phyloP scores from a whole-genome alignment of 2,329 filamentous ascomycete species.

The Orbilia brochopaga region DNA sequence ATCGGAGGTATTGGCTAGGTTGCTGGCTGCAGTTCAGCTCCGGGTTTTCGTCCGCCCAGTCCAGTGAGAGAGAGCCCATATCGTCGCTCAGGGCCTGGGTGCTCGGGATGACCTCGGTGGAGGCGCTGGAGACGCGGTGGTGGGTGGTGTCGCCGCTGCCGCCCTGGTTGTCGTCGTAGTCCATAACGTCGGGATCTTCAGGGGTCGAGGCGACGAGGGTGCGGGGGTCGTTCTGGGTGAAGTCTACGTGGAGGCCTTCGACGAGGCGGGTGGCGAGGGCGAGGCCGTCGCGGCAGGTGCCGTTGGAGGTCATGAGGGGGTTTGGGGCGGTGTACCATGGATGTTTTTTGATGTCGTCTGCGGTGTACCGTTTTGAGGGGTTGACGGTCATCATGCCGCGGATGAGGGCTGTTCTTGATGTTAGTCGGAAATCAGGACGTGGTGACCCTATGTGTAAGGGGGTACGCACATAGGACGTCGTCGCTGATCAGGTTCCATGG shows the following conservation, averaged over 20 bases:
- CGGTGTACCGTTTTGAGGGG: constrained; percentile 75
- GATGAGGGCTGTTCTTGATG: constrained; percentile 65
- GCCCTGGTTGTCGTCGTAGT: constrained; percentile 68
- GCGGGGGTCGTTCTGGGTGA: constrained; percentile 69
- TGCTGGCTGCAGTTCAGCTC: constrained; percentile 58
- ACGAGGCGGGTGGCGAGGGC: constrained; percentile 94
- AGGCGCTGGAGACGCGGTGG: constrained; percentile 15
- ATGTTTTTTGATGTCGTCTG: constrained; percentile 84
- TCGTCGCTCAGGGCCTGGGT: constrained; percentile 44
- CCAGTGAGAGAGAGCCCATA: constrained; percentile 41
- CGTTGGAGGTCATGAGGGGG: constrained; percentile 73
- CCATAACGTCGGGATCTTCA: constrained; percentile 56
- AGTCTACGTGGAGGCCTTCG: constrained; percentile 86
- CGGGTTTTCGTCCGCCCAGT: constrained; percentile 39
- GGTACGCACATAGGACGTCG: constrained; percentile 67
- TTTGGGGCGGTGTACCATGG: constrained; percentile 93
- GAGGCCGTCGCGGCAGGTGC: constrained; percentile 75
- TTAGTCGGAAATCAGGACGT: background rate
- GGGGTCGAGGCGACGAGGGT: constrained; percentile 57
- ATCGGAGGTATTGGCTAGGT: constrained; percentile 84
- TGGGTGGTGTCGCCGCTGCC: constrained; percentile 57
- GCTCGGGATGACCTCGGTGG: constrained; percentile 34
- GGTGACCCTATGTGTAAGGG: background rate
- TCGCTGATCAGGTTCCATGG: constrained; percentile 80
- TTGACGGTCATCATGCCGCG: constrained; percentile 92